Percentiles rank a stretch among this genome's conserved stretches.
phyloP scores from a whole-genome alignment of 148 eudicot species.

The Beta vulgaris region DNA sequence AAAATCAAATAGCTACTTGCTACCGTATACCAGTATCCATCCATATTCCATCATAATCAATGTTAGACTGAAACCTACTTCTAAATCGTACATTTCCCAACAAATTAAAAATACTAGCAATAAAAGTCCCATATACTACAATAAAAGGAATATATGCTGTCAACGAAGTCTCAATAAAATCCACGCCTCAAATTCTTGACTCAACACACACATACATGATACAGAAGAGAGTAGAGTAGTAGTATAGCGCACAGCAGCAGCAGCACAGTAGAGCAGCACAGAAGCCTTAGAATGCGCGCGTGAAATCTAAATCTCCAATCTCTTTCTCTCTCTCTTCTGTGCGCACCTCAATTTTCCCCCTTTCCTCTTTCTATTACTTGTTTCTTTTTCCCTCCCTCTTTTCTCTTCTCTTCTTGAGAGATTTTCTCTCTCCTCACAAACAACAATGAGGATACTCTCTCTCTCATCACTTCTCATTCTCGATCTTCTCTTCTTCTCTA shows the following conservation, averaged over 20 bases:
- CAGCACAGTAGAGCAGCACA: background rate
- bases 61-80: no score
- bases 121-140: background rate
- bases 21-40: no score
- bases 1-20: no score
- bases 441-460: constrained; percentile 13
- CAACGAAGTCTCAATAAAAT: background rate
- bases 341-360: background rate
- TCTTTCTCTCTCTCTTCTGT: background rate
- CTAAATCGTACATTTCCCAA: background rate
- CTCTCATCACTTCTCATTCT: constrained; percentile 28
- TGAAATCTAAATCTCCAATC: background rate
- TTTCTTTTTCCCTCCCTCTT: no score
- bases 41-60: no score
- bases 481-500: constrained; percentile 18
- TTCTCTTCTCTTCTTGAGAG: no score
- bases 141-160: background rate
- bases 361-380: no score
- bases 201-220: background rate
- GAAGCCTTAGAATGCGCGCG: constrained; percentile 10
- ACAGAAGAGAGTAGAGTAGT: no score
- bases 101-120: no score
- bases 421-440: background rate
- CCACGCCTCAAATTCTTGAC: background rate
- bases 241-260: background rate